phyloP scores from a whole-genome alignment of 345 rosid genomes.

The Eucalyptus regnans region DNA sequence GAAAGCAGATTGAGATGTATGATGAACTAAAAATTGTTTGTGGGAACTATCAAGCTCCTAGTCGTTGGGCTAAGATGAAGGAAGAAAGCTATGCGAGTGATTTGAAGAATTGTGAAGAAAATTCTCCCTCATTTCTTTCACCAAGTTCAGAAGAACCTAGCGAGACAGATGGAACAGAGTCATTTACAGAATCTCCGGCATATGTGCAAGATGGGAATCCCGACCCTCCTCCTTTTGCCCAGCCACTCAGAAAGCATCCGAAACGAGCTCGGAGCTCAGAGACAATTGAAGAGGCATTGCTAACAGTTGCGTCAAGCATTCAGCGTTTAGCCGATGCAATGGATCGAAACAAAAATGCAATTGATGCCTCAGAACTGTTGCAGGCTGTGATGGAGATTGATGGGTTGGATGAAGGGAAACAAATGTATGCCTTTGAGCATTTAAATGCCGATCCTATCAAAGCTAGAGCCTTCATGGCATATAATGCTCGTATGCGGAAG shows the following conservation, averaged over 20 bases:
- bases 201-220: conserved; percentile 40
- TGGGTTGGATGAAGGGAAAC: conserved; percentile 78
- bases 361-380: conserved; percentile 47
- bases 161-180: conserved; percentile 86
- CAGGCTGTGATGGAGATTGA: conserved; percentile 81
- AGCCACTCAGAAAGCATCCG: conserved; percentile 41
- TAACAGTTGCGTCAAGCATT: conserved; percentile 62
- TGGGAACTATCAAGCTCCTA: conserved; percentile 67
- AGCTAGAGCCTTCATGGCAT: conserved; percentile 83
- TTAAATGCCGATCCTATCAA: conserved; percentile 76
- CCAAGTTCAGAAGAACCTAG: conserved; percentile 52
- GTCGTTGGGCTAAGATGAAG: conserved; percentile 55
- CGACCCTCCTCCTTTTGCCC: conserved; percentile 35
- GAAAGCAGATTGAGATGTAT: conserved; percentile 82
- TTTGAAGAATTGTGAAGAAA: conserved; percentile 47
- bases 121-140: conserved; percentile 53
- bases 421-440: conserved; percentile 86
- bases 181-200: conserved; percentile 39
- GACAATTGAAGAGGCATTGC: conserved; percentile 63
- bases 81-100: conserved; percentile 34
- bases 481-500: conserved; percentile 64
- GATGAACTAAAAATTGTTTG: conserved; percentile 77
- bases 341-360: conserved; percentile 37
- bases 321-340: conserved; percentile 66
- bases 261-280: conserved; percentile 51